These are phyloP conservation scores for Chrysosporium queenslandicum DNA, from an alignment of 2,329 filamentous ascomycete species.

Conservation along the genomic window DNA sequence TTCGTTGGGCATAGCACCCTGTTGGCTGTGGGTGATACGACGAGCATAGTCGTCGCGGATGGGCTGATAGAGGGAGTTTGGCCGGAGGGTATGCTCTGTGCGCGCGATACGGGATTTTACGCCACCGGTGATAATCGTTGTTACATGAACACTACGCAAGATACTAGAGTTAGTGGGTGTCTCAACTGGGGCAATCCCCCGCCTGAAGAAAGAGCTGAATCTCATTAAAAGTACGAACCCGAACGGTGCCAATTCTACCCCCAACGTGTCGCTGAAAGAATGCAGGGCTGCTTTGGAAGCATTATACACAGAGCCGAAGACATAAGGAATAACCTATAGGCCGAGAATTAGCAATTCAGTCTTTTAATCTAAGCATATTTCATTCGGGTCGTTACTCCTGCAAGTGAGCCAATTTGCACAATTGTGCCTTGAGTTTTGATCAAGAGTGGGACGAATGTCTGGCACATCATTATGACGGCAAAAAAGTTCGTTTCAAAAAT, in stretches of 20 bases:
- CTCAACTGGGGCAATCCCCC: no score
- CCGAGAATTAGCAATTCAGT: not conserved
- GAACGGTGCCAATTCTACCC: conserved; percentile 47
- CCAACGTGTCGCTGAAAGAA: conserved; percentile 47
- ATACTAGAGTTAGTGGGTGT: no score
- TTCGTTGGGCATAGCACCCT: conserved; percentile 43
- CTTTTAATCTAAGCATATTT: no score
- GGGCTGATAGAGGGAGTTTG: conserved; percentile 44
- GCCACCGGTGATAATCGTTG: conserved; percentile 49
- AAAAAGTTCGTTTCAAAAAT: conserved; percentile 49
- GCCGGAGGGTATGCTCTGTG: conserved; percentile 39
- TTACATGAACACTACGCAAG: conserved; percentile 39
- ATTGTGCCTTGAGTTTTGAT: conserved; percentile 38
- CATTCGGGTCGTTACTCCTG: conserved; percentile 29
- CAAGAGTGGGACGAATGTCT: conserved; percentile 47
- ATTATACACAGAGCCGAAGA: conserved; percentile 45
- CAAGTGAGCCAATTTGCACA: conserved; percentile 38
- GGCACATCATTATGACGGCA: conserved; percentile 48
- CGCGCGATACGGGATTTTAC: conserved; percentile 51
- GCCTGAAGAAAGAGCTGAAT: no score
- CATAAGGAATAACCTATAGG: conserved; percentile 34
- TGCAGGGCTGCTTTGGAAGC: conserved; percentile 52
- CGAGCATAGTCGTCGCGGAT: conserved; percentile 44
- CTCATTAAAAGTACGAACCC: conserved; percentile 32
- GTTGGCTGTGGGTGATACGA: conserved; percentile 46